Conservation (phyloP, 768 basidiomycete species). For the Amanita polypyramis region DNA sequence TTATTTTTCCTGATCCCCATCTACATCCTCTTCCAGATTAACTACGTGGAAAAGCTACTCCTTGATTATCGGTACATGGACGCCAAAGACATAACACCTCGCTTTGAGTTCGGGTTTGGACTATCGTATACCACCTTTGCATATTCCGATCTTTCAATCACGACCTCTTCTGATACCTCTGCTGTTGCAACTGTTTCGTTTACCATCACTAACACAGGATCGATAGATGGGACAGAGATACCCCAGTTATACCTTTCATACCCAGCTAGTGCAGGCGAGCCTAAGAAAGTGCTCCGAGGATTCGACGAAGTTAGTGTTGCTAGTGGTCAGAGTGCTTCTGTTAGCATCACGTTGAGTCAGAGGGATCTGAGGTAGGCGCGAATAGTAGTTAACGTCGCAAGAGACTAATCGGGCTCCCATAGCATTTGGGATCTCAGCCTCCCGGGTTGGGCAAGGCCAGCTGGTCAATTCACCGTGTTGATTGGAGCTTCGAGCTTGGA, state of each 20-base stretch:
- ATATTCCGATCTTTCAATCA: conserved; percentile 41
- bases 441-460: conserved; percentile 40
- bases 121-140: conserved; percentile 65
- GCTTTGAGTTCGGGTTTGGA: conserved; percentile 64
- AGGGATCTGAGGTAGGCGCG: conserved; percentile 35
- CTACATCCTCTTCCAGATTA: conserved; percentile 28
- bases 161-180: conserved; percentile 12
- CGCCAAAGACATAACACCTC: conserved; percentile 36
- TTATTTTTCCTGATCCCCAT: conserved; percentile 6
- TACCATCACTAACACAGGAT: conserved; percentile 36
- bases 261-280: conserved; percentile 35
- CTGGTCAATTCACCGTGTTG: conserved; percentile 40
- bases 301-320: conserved; percentile 36
- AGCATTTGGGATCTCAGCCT: conserved; percentile 44
- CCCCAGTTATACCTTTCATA: conserved; percentile 45
- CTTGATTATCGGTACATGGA: conserved; percentile 66
- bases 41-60: conserved; percentile 55
- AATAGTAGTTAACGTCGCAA: not conserved
- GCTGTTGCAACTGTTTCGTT: conserved; percentile 29
- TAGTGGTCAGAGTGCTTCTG: conserved; percentile 23
- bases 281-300: conserved; percentile 37
- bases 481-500: conserved; percentile 44
- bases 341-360: conserved; percentile 26
- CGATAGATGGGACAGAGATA: conserved; percentile 39
- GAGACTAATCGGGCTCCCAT: conserved; percentile 1